phyloP scores from a whole-genome alignment of 2,329 filamentous ascomycete species.

The Fusarium robinianum region DNA sequence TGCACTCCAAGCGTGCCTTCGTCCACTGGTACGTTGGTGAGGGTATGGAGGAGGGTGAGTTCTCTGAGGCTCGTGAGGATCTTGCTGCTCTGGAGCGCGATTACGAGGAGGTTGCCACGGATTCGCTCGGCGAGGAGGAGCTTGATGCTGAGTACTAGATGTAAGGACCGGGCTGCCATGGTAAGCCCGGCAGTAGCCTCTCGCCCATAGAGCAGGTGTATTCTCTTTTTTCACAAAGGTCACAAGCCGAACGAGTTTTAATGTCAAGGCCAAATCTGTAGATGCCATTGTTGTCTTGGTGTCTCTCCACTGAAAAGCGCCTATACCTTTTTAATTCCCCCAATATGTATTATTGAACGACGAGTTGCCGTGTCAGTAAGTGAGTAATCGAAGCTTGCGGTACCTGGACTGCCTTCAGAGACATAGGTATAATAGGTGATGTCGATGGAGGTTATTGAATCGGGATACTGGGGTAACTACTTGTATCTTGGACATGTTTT shows the following conservation, averaged over 20 bases:
- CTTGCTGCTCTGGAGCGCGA: constrained; percentile 96
- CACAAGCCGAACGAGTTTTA: constrained; percentile 45
- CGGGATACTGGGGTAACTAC: no score
- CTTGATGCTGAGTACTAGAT: constrained; percentile 88
- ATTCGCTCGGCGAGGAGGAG: constrained; percentile 88
- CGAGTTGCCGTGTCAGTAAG: no score
- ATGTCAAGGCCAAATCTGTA: constrained; percentile 44
- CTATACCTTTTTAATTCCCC: no score
- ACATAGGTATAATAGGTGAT: no score
- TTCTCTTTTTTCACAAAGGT: constrained; percentile 46
- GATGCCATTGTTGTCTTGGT: constrained; percentile 30
- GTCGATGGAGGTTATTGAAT: no score
- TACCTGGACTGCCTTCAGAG: no score
- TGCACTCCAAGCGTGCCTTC: constrained; percentile 99
- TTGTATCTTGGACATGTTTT: no score
- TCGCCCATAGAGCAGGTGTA: constrained; percentile 42
- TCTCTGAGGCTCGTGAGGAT: constrained; percentile 98
- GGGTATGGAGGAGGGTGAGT: constrained; percentile 99
- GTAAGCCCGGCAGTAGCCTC: constrained; percentile 36
- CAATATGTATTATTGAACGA: no score
- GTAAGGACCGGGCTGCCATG: constrained; percentile 32
- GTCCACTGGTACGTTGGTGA: constrained; percentile 99
- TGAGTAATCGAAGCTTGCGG: no score
- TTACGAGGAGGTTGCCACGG: constrained; percentile 97
- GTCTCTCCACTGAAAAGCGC: no score